Conservation (phyloP, 1,284 basidiomycete genomes). For the Trametes versicolor region DNA sequence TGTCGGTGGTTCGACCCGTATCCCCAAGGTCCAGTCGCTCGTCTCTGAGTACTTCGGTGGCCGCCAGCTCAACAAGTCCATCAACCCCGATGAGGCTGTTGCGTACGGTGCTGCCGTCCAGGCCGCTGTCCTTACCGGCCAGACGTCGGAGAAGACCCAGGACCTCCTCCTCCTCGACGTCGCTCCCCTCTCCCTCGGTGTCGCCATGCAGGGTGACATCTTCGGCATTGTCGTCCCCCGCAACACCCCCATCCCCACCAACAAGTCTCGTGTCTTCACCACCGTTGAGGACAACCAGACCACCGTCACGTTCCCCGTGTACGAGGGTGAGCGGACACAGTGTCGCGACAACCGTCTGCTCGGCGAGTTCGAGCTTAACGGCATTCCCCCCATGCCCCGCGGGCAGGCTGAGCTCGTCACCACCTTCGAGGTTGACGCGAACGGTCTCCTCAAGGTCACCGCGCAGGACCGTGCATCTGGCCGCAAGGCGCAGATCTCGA, state of each 20-base stretch:
- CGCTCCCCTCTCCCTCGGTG: conserved; percentile 95
- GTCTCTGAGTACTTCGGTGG: conserved; percentile 99
- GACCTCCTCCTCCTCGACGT: conserved; percentile 97
- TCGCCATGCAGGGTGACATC: conserved; percentile 98
- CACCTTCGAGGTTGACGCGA: conserved; percentile 98
- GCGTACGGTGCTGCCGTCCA: conserved; percentile 98
- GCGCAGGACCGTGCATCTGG: conserved; percentile 95
- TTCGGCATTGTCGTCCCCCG: conserved; percentile 97
- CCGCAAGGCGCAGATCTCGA: conserved; percentile 96
- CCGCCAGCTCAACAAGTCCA: conserved; percentile 98
- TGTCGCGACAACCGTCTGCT: conserved; percentile 97
- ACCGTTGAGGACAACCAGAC: conserved; percentile 99
- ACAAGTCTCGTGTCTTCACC: conserved; percentile 96
- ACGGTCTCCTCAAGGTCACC: conserved; percentile 95
- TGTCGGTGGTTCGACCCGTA: conserved; percentile 99
- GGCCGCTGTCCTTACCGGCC: conserved; percentile 95
- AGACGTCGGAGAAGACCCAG: conserved; percentile 96
- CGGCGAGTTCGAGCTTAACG: conserved; percentile 97
- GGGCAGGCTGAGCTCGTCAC: conserved; percentile 96
- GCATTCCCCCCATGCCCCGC: conserved; percentile 96
- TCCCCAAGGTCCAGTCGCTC: conserved; percentile 98
- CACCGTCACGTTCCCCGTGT: conserved; percentile 97
- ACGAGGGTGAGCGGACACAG: conserved; percentile 96
- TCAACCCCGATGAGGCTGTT: conserved; percentile 96
- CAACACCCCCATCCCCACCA: conserved; percentile 97